Evolutionary conservation across 768 basidiomycete species (phyloP).

Genomic region (Phlebiopsis gigantea): DNA sequence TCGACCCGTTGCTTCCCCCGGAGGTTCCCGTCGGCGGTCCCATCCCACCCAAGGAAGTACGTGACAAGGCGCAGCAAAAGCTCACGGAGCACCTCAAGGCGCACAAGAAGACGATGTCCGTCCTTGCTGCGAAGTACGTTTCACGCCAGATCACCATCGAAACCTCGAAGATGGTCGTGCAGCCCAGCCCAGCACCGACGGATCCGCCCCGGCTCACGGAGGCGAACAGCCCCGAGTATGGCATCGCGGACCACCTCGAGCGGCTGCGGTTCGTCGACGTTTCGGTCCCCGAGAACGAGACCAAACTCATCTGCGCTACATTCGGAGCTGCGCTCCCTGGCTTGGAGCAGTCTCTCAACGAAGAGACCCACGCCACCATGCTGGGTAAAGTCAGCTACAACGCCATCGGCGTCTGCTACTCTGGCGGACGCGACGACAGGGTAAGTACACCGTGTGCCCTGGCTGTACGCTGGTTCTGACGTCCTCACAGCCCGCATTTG

Average conservation of each 20-base stretch:
- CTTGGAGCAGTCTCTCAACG: constrained; percentile 63
- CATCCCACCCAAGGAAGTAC: constrained; percentile 33
- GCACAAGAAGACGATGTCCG: constrained; percentile 38
- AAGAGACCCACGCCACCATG: constrained; percentile 55
- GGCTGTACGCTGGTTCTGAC: background rate
- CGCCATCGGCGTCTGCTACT: constrained; percentile 65
- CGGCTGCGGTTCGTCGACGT: constrained; percentile 64
- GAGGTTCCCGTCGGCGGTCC: constrained; percentile 28
- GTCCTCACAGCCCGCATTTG: constrained; percentile 41
- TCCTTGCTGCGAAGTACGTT: constrained; percentile 68
- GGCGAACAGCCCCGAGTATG: constrained; percentile 49
- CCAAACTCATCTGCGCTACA: constrained; percentile 45
- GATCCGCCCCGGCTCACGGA: constrained; percentile 32
- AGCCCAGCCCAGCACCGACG: constrained; percentile 16
- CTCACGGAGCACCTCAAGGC: constrained; percentile 53
- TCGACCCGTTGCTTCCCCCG: constrained; percentile 54
- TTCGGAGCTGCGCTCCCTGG: constrained; percentile 62
- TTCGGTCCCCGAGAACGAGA: constrained; percentile 42
- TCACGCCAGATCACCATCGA: constrained; percentile 67
- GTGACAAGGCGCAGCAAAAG: constrained; percentile 54
- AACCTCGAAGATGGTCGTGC: constrained; percentile 46
- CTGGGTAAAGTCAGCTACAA: constrained; percentile 75
- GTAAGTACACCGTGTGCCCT: constrained; percentile 30
- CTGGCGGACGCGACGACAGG: constrained; percentile 64
- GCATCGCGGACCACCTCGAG: constrained; percentile 72